These are phyloP conservation scores for Cercospora beticola DNA, from an alignment of 2,329 filamentous ascomycete species.

Conservation along the genomic window DNA sequence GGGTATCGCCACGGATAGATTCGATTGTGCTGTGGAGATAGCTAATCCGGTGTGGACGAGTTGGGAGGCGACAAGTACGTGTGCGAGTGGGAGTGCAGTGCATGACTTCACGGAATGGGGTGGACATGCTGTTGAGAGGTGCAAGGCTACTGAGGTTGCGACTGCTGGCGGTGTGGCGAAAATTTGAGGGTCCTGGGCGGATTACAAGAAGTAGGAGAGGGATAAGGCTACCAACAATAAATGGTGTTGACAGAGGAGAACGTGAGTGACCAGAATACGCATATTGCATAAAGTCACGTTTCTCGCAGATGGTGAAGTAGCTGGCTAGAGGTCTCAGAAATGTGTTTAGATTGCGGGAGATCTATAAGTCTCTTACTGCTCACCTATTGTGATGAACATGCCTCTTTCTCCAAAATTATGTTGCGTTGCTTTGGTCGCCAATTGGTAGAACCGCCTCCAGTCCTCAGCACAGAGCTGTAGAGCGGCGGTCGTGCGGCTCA, in stretches of 20 bases:
- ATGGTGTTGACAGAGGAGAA: not conserved
- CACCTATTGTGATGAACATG: no score
- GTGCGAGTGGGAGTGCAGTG: constrained; percentile 2
- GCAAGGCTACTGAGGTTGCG: not conserved
- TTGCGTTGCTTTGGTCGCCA: not conserved
- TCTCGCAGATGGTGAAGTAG: no score
- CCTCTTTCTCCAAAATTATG: not conserved
- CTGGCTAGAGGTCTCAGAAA: not conserved
- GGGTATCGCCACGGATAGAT: constrained; percentile 18
- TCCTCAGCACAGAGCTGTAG: not conserved
- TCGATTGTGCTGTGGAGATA: constrained; percentile 4
- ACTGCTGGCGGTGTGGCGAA: not conserved
- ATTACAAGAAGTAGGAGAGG: not conserved
- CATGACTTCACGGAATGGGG: constrained; percentile 14
- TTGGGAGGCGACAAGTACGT: constrained; percentile 20
- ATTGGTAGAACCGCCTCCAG: not conserved
- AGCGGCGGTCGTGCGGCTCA: not conserved
- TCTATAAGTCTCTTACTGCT: not conserved
- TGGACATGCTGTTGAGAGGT: constrained; percentile 7
- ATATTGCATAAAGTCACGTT: no score
- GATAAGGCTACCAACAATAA: not conserved
- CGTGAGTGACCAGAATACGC: not conserved
- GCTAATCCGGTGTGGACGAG: constrained; percentile 12
- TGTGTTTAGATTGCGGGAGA: not conserved
- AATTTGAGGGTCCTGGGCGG: not conserved